Evolutionary conservation across 2,329 filamentous ascomycete genomes (phyloP).

Genomic region (Arthrobotrys sinensis): DNA sequence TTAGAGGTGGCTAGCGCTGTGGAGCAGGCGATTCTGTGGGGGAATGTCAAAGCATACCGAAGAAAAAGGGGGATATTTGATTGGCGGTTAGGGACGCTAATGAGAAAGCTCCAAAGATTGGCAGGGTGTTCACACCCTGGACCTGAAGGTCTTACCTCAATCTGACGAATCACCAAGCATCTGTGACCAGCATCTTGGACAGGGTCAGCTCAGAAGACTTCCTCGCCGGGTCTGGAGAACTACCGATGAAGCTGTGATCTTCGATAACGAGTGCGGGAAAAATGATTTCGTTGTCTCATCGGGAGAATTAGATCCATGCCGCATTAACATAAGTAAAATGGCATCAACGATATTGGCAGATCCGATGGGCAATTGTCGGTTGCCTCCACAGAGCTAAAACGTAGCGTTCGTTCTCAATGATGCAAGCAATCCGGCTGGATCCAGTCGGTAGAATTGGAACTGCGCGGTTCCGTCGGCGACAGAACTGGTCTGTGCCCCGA

Average conservation of each 20-base stretch:
- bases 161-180: constrained; percentile 57
- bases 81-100: constrained; percentile 53
- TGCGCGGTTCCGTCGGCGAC: constrained; percentile 36
- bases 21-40: constrained; percentile 45
- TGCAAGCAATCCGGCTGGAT: constrained; percentile 32
- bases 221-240: constrained; percentile 31
- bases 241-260: constrained; percentile 36
- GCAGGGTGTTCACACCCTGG: constrained; percentile 42
- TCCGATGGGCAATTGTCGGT: constrained; percentile 27
- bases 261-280: constrained; percentile 29
- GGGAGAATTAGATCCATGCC: neutral
- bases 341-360: constrained; percentile 1
- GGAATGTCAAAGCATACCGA: constrained; percentile 55
- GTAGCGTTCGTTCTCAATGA: constrained; percentile 21
- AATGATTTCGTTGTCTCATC: constrained; percentile 28
- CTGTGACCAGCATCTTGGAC: constrained; percentile 42
- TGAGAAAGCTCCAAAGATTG: constrained; percentile 54
- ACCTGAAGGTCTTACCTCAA: constrained; percentile 47
- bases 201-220: constrained; percentile 54
- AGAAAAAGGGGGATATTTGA: constrained; percentile 60
- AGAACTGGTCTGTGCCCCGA: constrained; percentile 22
- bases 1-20: constrained; percentile 42
- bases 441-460: constrained; percentile 12
- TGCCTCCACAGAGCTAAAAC: constrained; percentile 8
- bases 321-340: constrained; percentile 6